Conservation (phyloP, 805 yeast species). For the Teunomyces atbi region DNA sequence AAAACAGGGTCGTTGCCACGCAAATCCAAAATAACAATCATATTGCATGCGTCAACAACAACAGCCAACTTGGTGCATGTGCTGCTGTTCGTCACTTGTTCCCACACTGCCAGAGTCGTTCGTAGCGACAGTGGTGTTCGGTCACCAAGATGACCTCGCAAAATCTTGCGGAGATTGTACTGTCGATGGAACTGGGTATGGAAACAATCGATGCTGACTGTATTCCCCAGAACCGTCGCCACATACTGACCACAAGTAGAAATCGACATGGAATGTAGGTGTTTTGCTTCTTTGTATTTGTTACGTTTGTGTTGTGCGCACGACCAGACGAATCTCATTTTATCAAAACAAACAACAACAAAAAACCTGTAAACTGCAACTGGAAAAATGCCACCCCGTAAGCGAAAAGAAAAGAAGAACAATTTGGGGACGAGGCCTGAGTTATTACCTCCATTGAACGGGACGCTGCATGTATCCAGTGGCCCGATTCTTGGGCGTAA, state of each 20-base stretch:
- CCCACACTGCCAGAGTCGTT: conserved; percentile 19
- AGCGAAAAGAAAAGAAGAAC: conserved; percentile 1
- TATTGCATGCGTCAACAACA: conserved; percentile 16
- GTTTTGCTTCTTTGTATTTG: background rate
- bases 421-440: background rate
- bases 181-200: conserved; percentile 6
- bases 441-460: background rate
- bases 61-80: conserved; percentile 31
- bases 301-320: background rate
- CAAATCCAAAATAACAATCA: conserved; percentile 25
- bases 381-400: background rate
- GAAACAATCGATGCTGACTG: conserved; percentile 7
- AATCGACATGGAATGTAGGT: conserved; percentile 4
- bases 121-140: background rate
- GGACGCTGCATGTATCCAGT: background rate
- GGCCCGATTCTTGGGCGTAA: conserved; percentile 16
- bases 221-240: conserved; percentile 12
- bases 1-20: conserved; percentile 25
- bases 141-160: background rate
- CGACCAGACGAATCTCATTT: background rate
- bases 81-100: conserved; percentile 9
- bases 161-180: conserved; percentile 7
- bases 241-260: conserved; percentile 21
- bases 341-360: background rate
- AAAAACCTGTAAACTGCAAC: background rate